Percentiles rank a stretch among this genome's conserved stretches.
Evolutionary conservation across 306 rosid genomes (phyloP).

Genomic region (Benincasa hispida): DNA sequence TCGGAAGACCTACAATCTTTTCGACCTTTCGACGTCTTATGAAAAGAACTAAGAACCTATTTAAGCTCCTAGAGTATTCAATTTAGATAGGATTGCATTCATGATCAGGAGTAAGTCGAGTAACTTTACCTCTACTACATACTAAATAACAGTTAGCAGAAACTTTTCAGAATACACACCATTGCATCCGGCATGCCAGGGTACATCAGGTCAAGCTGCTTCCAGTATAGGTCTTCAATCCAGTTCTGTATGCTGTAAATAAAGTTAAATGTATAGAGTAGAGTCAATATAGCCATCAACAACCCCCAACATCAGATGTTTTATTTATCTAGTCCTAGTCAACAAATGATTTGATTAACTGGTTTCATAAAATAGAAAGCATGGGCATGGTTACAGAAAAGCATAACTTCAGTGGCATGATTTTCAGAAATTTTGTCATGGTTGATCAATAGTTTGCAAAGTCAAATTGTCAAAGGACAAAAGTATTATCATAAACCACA

Average conservation of each 20-base stretch:
- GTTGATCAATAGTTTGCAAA: neutral
- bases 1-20: neutral
- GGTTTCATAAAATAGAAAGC: neutral
- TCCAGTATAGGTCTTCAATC: conserved; percentile 92
- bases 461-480: neutral
- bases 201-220: conserved; percentile 77
- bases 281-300: neutral
- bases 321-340: neutral
- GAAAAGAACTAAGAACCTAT: neutral
- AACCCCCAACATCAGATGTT: neutral
- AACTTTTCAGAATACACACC: conserved; percentile 35
- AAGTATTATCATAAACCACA: neutral
- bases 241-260: conserved; percentile 82
- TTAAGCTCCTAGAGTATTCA: neutral
- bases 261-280: neutral
- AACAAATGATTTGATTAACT: neutral
- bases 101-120: neutral
- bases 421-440: neutral
- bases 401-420: neutral
- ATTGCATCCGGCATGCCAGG: conserved; percentile 93
- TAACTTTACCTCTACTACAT: neutral
- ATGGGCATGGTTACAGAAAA: neutral
- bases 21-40: neutral
- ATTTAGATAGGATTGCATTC: neutral
- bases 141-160: neutral